Conservation (phyloP, 2,329 filamentous ascomycete species). For the Sphaerostilbella broomeana region DNA sequence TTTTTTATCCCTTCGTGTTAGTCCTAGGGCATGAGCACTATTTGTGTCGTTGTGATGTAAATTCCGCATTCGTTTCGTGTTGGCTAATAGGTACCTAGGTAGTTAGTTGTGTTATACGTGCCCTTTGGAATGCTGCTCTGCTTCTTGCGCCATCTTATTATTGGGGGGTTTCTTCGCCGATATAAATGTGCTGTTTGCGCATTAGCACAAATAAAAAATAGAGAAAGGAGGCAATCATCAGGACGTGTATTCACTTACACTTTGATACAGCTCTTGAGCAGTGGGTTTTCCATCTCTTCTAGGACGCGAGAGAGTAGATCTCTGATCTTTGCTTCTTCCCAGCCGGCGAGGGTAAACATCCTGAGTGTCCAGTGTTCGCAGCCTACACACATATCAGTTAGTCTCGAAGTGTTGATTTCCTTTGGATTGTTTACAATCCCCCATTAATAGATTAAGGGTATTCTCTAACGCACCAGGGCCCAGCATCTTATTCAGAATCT, state of each 20-base stretch:
- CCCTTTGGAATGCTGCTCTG: not conserved
- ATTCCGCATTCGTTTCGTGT: no score
- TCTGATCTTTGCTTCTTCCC: constrained; percentile 27
- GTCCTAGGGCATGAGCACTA: no score
- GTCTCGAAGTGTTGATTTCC: no score
- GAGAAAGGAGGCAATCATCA: not conserved
- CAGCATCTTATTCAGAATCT: constrained; percentile 30
- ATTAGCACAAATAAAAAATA: constrained; percentile 2
- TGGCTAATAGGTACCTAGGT: no score
- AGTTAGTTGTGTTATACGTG: not conserved
- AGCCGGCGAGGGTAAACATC: constrained; percentile 27
- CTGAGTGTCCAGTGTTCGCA: constrained; percentile 20
- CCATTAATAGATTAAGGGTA: no score
- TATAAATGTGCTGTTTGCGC: constrained; percentile 23
- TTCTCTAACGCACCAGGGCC: constrained; percentile 9
- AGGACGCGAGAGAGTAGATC: constrained; percentile 26
- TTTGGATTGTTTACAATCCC: no score
- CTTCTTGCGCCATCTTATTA: no score
- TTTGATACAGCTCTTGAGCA: constrained; percentile 24
- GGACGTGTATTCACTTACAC: no score
- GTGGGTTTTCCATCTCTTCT: constrained; percentile 25
- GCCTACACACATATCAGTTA: no score
- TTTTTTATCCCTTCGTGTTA: no score
- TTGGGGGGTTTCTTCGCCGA: constrained; percentile 24
- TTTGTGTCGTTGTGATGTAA: no score